A percentile compares a stretch with the other conserved stretches of the same genome.
These are phyloP conservation scores for Skeletonema menzelii DNA, from an alignment of 108 stramenopile genomes.

Conservation along the genomic window DNA sequence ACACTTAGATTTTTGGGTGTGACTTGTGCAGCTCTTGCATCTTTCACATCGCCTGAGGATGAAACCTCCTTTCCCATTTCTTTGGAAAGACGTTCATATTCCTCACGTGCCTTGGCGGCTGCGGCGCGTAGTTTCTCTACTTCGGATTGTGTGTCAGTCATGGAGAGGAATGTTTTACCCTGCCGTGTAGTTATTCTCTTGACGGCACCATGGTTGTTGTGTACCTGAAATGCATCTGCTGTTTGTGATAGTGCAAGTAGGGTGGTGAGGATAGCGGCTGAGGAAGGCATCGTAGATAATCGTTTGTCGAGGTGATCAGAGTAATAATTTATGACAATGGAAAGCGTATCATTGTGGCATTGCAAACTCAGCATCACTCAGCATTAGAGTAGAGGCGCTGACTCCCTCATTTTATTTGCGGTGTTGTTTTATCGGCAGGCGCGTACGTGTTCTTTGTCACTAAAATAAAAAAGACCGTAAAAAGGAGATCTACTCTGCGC, in stretches of 20 bases:
- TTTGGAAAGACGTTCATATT: conserved; percentile 58
- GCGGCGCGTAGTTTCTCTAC: conserved; percentile 65
- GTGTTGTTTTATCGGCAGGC: neutral
- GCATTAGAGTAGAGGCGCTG: too few relatives aligned
- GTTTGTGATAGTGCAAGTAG: neutral
- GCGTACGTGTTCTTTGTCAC: neutral
- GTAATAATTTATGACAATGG: neutral
- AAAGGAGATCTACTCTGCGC: neutral
- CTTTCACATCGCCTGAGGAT: conserved; percentile 18
- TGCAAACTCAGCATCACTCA: too few relatives aligned
- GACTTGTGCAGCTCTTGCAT: conserved; percentile 4
- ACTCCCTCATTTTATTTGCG: too few relatives aligned
- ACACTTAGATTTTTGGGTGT: conserved; percentile 24
- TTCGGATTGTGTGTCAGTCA: conserved; percentile 34
- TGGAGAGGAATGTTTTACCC: neutral
- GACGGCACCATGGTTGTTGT: neutral
- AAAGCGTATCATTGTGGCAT: too few relatives aligned
- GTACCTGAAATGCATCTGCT: neutral
- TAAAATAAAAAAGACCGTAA: neutral
- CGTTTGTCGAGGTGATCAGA: neutral
- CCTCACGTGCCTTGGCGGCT: conserved; percentile 82
- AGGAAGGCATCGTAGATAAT: neutral
- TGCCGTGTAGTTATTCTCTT: neutral
- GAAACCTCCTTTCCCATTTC: conserved; percentile 37
- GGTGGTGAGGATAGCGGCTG: neutral